Conservation (phyloP, 2,329 filamentous ascomycete species). For the Fusarium floridanum region DNA sequence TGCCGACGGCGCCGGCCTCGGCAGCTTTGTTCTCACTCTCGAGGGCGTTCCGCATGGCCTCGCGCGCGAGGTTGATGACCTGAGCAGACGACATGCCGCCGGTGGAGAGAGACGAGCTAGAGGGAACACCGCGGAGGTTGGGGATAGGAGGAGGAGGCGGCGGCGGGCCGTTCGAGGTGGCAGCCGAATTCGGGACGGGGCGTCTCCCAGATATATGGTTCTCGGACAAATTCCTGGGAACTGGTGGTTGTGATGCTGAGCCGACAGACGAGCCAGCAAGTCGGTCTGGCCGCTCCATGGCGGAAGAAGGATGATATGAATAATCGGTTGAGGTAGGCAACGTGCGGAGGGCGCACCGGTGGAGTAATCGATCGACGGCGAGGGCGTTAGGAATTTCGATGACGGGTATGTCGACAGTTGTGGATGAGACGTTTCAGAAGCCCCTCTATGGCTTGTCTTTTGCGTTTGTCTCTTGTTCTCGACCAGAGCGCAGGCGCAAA, state of each 20-base stretch:
- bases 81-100: conserved; percentile 70
- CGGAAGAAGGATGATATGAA: conserved; percentile 33
- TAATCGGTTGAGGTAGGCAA: conserved; percentile 37
- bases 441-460: conserved; percentile 43
- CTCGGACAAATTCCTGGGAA: conserved; percentile 56
- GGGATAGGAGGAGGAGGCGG: conserved; percentile 62
- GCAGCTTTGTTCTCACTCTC: conserved; percentile 75
- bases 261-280: conserved; percentile 43
- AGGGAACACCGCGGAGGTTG: conserved; percentile 60
- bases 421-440: conserved; percentile 49
- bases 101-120: conserved; percentile 62
- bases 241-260: conserved; percentile 42
- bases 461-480: conserved; percentile 38
- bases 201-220: conserved; percentile 56
- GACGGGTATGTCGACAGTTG: conserved; percentile 36
- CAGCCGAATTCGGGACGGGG: conserved; percentile 54
- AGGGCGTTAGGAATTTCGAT: conserved; percentile 32
- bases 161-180: conserved; percentile 56
- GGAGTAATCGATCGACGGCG: conserved; percentile 40
- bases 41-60: conserved; percentile 76
- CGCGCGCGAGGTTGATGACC: conserved; percentile 74
- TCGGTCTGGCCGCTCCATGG: conserved; percentile 54
- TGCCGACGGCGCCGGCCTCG: conserved; percentile 70
- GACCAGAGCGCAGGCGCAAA: conserved; percentile 38
- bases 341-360: conserved; percentile 34